phyloP scores from a whole-genome alignment of 305 asterid species.

The Rubia occidens region DNA sequence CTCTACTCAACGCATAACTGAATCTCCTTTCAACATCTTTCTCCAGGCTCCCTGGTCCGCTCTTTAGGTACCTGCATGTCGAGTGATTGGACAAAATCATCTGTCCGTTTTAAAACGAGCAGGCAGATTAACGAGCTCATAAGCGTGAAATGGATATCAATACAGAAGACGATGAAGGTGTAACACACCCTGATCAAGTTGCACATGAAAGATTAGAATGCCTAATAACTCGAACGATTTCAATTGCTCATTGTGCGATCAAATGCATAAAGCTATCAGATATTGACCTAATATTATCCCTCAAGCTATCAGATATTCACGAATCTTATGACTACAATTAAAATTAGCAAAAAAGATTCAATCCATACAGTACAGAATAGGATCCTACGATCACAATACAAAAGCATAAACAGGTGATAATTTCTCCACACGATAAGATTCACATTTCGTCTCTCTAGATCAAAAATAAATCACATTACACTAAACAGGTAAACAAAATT shows the following conservation, averaged over 20 bases:
- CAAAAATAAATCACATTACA: background rate
- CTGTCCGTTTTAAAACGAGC: background rate
- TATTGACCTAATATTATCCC: too few relatives aligned
- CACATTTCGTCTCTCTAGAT: too few relatives aligned
- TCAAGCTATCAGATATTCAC: too few relatives aligned
- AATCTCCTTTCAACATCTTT: conserved; percentile 88
- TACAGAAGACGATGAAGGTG: too few relatives aligned
- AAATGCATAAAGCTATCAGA: background rate
- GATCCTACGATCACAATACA: too few relatives aligned
- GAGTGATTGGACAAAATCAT: background rate
- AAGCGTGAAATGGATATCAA: background rate
- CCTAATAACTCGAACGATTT: background rate
- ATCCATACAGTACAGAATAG: too few relatives aligned
- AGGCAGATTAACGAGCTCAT: background rate
- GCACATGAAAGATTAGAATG: background rate
- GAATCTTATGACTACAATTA: too few relatives aligned
- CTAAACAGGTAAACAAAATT: background rate
- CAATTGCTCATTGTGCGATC: background rate
- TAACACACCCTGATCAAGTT: too few relatives aligned
- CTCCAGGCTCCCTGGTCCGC: conserved; percentile 72
- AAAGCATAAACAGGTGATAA: too few relatives aligned
- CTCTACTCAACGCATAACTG: conserved; percentile 93
- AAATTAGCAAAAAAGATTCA: too few relatives aligned
- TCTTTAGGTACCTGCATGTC: conserved; percentile 69
- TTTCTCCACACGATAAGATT: too few relatives aligned